Evolutionary conservation across 2,329 filamentous ascomycete species (phyloP), one percentile per base, ranked within the genome.

Genomic region (Xylaria digitata): DNA sequence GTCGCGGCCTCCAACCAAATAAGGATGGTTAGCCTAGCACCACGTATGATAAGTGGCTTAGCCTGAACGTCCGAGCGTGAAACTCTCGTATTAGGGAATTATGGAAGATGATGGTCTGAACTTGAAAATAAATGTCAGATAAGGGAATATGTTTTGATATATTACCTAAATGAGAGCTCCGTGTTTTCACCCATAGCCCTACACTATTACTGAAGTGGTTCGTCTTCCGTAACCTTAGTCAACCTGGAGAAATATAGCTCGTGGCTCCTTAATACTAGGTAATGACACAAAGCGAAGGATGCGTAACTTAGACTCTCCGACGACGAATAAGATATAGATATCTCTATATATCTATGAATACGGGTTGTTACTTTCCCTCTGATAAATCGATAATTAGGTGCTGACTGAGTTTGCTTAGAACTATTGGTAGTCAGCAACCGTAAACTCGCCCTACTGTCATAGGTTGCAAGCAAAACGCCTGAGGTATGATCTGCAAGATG

Each of bases 21-120:
- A 19, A 26, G 30, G 49, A 49, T 58, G 23, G 30, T 42, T 40
- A 21, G 54, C 48, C 32, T 54, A 54, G 52, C 46, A 52, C 37
- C 9, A 40, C 37, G 37, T 34, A 8, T 60, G 43, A 50, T 46
- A 40, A 40, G 46, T 46, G 43, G 43, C 42, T 61, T 61, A 37
- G 45, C 34, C 49, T 57, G 23, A 26, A 54, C 3, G n/a, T 48
- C 42, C n/a, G 37, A 40, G 46, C 40, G 40, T 49, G 43, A 49
- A 32, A n/a, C 43, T 50, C 21, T 52, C 37, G n/a, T 50, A 65
- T 42, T 49, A 55, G 8, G 55, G 23, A 60, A 55, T 40, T 9
- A 65, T 34, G 15, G 50, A 21, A 56, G 17, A 7, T 13, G n/a
- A 48, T 30, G 26, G 30, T 17, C 40, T 32, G 61, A 30, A 17